Conservation (phyloP, 2,329 filamentous ascomycete genomes). For the Penicillium sp. region DNA sequence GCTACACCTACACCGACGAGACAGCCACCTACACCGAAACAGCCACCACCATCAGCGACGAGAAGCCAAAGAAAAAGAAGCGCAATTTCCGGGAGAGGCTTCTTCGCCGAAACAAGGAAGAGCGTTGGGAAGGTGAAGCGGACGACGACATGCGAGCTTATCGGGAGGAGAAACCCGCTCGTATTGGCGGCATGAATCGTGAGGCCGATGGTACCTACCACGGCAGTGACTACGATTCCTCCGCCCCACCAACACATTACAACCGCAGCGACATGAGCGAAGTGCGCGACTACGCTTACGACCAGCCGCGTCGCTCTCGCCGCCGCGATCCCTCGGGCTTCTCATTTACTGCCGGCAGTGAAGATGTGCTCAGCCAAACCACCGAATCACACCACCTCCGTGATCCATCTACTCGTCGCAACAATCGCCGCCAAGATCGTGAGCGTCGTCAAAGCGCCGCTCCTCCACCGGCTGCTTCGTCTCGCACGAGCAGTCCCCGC, state of each 20-base stretch:
- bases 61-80: slow-evolving; percentile 28
- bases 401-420: slow-evolving; percentile 32
- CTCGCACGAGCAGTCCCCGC: slow-evolving; percentile 39
- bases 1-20: slow-evolving; percentile 50
- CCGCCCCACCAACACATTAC: slow-evolving; percentile 59
- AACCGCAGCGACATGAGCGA: slow-evolving; percentile 51
- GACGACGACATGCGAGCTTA: slow-evolving; percentile 76
- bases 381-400: slow-evolving; percentile 39
- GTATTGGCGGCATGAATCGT: slow-evolving; percentile 87
- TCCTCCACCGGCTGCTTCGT: slow-evolving; percentile 27
- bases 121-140: slow-evolving; percentile 62
- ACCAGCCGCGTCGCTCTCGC: slow-evolving; percentile 26
- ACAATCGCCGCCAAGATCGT: slow-evolving; percentile 35
- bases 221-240: slow-evolving; percentile 69
- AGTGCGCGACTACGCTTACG: slow-evolving; percentile 45
- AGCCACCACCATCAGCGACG: slow-evolving; percentile 45
- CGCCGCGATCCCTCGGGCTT: slow-evolving; percentile 42
- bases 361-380: slow-evolving; percentile 41
- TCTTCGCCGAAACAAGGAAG: slow-evolving; percentile 43
- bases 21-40: slow-evolving; percentile 39
- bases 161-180: slow-evolving; percentile 80
- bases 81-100: slow-evolving; percentile 44
- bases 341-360: slow-evolving; percentile 54
- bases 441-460: slow-evolving; percentile 27
- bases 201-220: slow-evolving; percentile 81